A percentile compares a stretch with the other conserved stretches of the same genome.
Conservation (phyloP, 352 stramenopile genomes). For the Pythium apleroticum region DNA sequence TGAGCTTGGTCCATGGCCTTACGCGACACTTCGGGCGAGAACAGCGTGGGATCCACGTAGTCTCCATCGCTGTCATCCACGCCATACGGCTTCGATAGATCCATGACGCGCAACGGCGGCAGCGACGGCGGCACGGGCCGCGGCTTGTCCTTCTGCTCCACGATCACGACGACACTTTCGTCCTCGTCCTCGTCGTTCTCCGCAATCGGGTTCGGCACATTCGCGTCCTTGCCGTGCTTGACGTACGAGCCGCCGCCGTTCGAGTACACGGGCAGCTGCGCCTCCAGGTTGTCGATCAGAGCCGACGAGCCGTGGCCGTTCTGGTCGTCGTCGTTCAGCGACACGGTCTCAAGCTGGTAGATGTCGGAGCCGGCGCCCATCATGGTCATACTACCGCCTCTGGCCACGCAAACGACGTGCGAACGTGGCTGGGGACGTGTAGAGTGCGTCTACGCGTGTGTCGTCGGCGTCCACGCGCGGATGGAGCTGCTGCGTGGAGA, state of each 20-base stretch:
- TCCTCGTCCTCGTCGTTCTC: conserved; percentile 31
- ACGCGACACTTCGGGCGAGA: conserved; percentile 79
- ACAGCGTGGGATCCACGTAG: conserved; percentile 78
- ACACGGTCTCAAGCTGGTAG: conserved; percentile 72
- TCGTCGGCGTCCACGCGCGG: neutral
- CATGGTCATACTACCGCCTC: conserved; percentile 14
- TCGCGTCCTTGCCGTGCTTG: conserved; percentile 27
- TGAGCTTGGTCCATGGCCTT: conserved; percentile 84
- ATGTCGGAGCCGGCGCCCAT: conserved; percentile 40
- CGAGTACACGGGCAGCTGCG: conserved; percentile 37
- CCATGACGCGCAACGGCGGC: conserved; percentile 46
- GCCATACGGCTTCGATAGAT: conserved; percentile 22
- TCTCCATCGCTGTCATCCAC: conserved; percentile 42
- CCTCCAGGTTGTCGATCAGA: conserved; percentile 51
- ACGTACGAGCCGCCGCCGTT: conserved; percentile 13
- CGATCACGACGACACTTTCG: conserved; percentile 40
- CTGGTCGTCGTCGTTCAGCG: conserved; percentile 61
- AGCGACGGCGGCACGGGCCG: conserved; percentile 33
- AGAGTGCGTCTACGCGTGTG: neutral
- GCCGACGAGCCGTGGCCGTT: conserved; percentile 17
- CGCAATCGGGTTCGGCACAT: conserved; percentile 20
- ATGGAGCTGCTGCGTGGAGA: neutral
- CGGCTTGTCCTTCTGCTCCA: conserved; percentile 36
- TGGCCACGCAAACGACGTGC: neutral
- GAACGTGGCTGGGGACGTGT: neutral